Conservation (phyloP, 495 filamentous ascomycete genomes). For the Xylaria longipes region DNA sequence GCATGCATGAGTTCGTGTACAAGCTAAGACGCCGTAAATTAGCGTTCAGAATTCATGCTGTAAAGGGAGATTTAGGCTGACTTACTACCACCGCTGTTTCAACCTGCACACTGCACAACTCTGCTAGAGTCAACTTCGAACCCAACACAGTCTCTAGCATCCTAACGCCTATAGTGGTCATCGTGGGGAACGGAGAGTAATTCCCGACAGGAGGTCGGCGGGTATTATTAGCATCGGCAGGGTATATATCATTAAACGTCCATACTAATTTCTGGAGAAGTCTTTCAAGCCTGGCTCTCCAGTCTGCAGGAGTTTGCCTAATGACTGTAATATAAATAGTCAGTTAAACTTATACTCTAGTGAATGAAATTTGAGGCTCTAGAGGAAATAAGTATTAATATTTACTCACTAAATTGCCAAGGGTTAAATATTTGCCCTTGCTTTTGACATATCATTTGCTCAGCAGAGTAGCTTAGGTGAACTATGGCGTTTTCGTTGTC, state of each 20-base stretch:
- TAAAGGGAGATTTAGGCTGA: not conserved
- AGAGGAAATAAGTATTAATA: not conserved
- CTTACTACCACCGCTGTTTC: not conserved
- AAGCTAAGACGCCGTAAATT: not conserved
- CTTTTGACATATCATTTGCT: not conserved
- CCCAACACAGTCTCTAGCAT: not conserved
- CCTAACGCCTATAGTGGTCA: not conserved
- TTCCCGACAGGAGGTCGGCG: not conserved
- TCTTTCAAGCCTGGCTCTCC: not conserved
- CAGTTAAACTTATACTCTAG: not conserved
- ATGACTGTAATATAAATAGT: not conserved
- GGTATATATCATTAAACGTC: not conserved
- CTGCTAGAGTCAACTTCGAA: not conserved
- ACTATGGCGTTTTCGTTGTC: not conserved
- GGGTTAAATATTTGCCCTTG: not conserved
- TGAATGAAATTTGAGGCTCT: not conserved
- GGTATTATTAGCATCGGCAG: not conserved
- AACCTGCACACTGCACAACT: not conserved
- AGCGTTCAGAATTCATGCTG: not conserved
- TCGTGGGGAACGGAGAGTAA: not conserved
- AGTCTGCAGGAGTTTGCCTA: not conserved
- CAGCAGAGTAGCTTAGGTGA: not conserved
- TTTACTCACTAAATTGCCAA: not conserved
- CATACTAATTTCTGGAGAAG: not conserved
- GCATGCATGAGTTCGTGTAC: slow-evolving; percentile 10